Evolutionary conservation across 371 early-diverging fungal genomes (phyloP).

Genomic region (Circinella umbellata): DNA sequence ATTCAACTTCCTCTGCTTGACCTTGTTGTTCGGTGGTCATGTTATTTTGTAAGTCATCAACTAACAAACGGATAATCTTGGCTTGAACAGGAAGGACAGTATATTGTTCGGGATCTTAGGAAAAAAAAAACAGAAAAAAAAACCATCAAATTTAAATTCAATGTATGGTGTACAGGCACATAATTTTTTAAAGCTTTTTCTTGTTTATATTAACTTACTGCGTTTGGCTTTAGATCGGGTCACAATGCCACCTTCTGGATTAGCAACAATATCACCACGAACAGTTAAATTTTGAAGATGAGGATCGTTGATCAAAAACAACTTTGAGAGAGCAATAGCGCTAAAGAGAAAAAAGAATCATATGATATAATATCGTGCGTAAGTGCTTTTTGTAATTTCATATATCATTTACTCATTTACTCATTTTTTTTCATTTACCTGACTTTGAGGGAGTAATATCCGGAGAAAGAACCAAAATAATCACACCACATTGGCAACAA

Average conservation of each 20-base stretch:
- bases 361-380: too few species aligned
- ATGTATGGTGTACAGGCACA: neutral
- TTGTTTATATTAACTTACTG: constrained; percentile 34
- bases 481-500: constrained; percentile 80
- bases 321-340: constrained; percentile 77
- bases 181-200: neutral
- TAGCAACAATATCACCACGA: constrained; percentile 81
- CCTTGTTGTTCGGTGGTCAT: constrained; percentile 37
- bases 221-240: constrained; percentile 63
- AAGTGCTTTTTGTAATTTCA: too few species aligned
- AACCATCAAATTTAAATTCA: neutral
- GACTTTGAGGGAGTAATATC: constrained; percentile 77
- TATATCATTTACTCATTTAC: too few species aligned
- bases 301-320: constrained; percentile 71
- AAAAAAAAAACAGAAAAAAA: neutral
- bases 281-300: constrained; percentile 71
- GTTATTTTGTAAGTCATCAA: constrained; percentile 73
- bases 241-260: constrained; percentile 58
- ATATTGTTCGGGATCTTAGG: constrained; percentile 78
- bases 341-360: constrained; percentile 38
- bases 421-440: constrained; percentile 53
- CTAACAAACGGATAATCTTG: constrained; percentile 84
- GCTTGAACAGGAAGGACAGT: constrained; percentile 75
- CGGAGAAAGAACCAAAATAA: constrained; percentile 75
- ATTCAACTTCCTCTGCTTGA: constrained; percentile 53